Evolutionary conservation across 345 rosid species (phyloP).

Genomic region (Gossypium thurberi): DNA sequence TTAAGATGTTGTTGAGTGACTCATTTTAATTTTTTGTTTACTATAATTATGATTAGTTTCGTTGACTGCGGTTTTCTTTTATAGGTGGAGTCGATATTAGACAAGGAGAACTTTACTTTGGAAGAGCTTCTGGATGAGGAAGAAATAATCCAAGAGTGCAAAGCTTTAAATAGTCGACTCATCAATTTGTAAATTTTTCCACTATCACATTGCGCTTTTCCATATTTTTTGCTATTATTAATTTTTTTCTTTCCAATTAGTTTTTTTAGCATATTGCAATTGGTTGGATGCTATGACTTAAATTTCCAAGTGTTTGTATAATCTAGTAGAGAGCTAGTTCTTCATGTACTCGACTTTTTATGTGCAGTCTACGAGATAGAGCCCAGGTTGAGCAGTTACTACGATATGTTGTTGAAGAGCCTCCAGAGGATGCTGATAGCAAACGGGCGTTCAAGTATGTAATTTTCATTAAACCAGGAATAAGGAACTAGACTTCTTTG

Average conservation of each 20-base stretch:
- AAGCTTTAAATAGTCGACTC: slow-evolving; percentile 92
- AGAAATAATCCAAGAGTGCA: slow-evolving; percentile 99
- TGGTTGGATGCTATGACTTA: neutral
- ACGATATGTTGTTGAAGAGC: slow-evolving; percentile 70
- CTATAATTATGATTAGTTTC: neutral
- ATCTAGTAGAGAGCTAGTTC: neutral
- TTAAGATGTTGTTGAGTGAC: neutral
- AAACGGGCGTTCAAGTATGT: slow-evolving; percentile 80
- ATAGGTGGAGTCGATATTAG: slow-evolving; percentile 84
- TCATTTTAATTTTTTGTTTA: neutral
- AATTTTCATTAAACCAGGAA: slow-evolving; percentile 8
- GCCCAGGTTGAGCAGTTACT: slow-evolving; percentile 90
- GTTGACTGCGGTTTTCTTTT: neutral
- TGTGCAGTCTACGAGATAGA: slow-evolving; percentile 76
- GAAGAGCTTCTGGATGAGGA: slow-evolving; percentile 99
- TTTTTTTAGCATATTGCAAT: neutral
- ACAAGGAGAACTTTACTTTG: slow-evolving; percentile 86
- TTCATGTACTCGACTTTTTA: slow-evolving; percentile 10
- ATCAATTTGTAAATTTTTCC: slow-evolving; percentile 63
- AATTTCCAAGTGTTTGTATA: neutral
- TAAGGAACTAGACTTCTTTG: slow-evolving; percentile 2
- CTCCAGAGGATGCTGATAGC: slow-evolving; percentile 81
- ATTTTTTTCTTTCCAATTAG: neutral
- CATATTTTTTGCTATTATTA: neutral
- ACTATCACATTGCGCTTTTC: neutral